These are phyloP conservation scores for Candida smagusa DNA, from an alignment of 1,139 yeast species.

Conservation along the genomic window DNA sequence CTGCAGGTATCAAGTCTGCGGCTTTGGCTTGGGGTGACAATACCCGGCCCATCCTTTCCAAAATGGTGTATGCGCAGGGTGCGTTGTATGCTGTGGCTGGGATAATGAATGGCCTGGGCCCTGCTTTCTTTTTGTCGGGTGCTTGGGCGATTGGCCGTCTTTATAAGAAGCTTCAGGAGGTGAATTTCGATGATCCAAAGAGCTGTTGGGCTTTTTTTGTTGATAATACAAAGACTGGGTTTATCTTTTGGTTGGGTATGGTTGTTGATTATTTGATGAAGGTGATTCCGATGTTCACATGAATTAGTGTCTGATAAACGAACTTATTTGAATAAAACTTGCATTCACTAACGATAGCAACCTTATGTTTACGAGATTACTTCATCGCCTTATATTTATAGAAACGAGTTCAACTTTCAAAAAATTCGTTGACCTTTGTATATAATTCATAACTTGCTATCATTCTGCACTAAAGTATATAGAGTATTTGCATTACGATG, in stretches of 20 bases:
- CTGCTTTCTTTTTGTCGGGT: conserved; percentile 70
- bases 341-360: too few relatives aligned
- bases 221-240: conserved; percentile 78
- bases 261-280: conserved; percentile 68
- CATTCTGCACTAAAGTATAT: too few relatives aligned
- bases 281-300: too few relatives aligned
- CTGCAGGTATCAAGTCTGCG: conserved; percentile 91
- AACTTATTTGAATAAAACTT: too few relatives aligned
- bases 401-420: too few relatives aligned
- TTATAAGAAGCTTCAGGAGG: conserved; percentile 61
- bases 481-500: too few relatives aligned
- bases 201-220: conserved; percentile 82
- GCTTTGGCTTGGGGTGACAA: conserved; percentile 90
- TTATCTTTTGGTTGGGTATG: conserved; percentile 73
- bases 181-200: conserved; percentile 72
- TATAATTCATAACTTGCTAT: too few relatives aligned
- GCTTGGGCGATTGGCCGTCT: conserved; percentile 68
- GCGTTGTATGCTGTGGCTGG: conserved; percentile 70
- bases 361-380: too few relatives aligned
- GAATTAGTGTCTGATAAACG: neutral
- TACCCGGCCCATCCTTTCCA: conserved; percentile 66
- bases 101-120: conserved; percentile 78
- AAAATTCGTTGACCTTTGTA: too few relatives aligned
- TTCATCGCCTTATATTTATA: too few relatives aligned
- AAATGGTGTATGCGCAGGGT: conserved; percentile 65